Base-by-base conservation (phyloP, 2,329 filamentous ascomycete genomes). In the Sclerotinia trifoliorum region DNA sequence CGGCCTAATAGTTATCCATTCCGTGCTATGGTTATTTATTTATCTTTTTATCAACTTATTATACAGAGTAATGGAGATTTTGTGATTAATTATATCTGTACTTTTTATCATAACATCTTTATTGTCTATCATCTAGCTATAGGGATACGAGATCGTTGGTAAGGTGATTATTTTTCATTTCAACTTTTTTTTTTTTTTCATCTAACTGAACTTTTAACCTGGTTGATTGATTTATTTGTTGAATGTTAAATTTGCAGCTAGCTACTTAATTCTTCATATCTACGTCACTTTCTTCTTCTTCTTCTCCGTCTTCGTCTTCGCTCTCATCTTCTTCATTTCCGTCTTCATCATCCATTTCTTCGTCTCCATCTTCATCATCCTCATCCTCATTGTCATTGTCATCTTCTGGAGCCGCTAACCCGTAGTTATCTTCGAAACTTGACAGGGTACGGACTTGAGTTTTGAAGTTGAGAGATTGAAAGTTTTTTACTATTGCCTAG, bases 371-470 rank as follows among this genome's bases (percentile, higher is more conserved):
- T 1, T 75, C 73, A 1, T 79, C 78, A 3, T 79, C 78, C 1
- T 80, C 80, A n/a, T 80, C 80, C 0, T 80, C 80, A 1, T 83
- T 82, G 0, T 88, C 87, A 0, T 88, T 88, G 0, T 88, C 88
- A 8, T 64, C 49, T n/a, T 55, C 48, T 4, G 61, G 61, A 2
- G 85, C 84, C 0, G 86, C 85, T 58, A 97, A 80, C 0, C 94
- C 94, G 77, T 98, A 98, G 75, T 93, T 92, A 71, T 97, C 92
- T 78, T 96, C 88, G 79, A 96, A 98, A 74, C 91, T 85, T 54
- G 88, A 87, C 62, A 98, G 83, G 39, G 89, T 83, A 76, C 89
- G 89, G 51, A 91, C 84, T 76, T 92, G 85, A 0, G 90, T 90
- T 78, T 89, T 89, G 82, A 96, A 99, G 0, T 93, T 93, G 68